Percentiles rank a stretch among this genome's conserved stretches.
These are phyloP conservation scores for Acacia concinna DNA, from an alignment of 331 rosid genomes.

Conservation along the genomic window DNA sequence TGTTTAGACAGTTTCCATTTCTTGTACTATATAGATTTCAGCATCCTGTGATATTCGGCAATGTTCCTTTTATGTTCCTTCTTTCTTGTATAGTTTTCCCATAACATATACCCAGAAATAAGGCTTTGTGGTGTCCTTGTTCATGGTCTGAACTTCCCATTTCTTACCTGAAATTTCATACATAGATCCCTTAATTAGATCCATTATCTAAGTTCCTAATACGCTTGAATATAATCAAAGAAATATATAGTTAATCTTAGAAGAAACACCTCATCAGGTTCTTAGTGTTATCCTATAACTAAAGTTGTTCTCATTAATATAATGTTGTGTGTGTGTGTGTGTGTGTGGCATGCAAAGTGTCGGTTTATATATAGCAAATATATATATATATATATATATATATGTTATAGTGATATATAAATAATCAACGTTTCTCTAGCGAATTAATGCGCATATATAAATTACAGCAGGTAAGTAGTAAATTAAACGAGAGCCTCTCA, in stretches of 20 bases:
- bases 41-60: neutral
- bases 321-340: neutral
- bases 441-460: neutral
- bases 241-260: constrained; percentile 4
- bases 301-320: neutral
- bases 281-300: neutral
- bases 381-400: no score
- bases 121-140: neutral
- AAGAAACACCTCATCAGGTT: constrained; percentile 24
- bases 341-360: constrained; percentile 1
- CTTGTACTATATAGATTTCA: neutral
- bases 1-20: neutral
- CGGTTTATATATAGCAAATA: neutral
- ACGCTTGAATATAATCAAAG: neutral
- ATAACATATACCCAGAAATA: neutral
- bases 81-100: neutral
- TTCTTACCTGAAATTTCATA: constrained; percentile 3
- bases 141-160: constrained; percentile 9
- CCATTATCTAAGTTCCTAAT: constrained; percentile 13
- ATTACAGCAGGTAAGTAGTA: constrained; percentile 2
- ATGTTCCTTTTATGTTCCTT: neutral
- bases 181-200: constrained; percentile 23
- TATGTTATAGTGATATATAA: neutral
- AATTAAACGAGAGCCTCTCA: constrained; percentile 11
- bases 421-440: constrained; percentile 2